Conservation (phyloP, 768 basidiomycete genomes). For the Tylopilus sp. region DNA sequence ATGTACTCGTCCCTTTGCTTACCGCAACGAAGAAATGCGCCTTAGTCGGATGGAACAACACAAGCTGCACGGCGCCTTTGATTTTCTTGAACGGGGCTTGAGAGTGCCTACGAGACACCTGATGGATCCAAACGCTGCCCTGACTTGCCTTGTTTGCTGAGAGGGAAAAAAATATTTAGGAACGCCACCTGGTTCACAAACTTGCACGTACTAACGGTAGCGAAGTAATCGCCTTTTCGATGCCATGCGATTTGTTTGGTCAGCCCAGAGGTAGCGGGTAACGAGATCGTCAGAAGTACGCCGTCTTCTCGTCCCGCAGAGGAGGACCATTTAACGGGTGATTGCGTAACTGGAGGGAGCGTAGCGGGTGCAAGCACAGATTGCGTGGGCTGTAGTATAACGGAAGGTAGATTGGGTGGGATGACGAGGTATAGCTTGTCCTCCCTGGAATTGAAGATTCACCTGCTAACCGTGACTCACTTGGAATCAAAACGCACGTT, state of each 20-base stretch:
- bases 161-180: conserved; percentile 7
- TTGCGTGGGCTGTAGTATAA: conserved; percentile 56
- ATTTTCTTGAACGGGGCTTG: conserved; percentile 98
- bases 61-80: conserved; percentile 85
- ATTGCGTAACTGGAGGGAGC: conserved; percentile 59
- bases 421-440: conserved; percentile 76
- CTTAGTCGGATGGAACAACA: conserved; percentile 91
- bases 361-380: conserved; percentile 58
- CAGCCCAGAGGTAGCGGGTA: conserved; percentile 65
- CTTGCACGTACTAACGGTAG: conserved; percentile 80
- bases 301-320: conserved; percentile 45
- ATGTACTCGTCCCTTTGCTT: conserved; percentile 32
- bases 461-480: conserved; percentile 3
- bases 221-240: conserved; percentile 90
- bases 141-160: conserved; percentile 66
- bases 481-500: conserved; percentile 51
- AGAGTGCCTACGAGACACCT: conserved; percentile 88
- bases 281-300: conserved; percentile 55
- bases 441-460: conserved; percentile 49
- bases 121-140: conserved; percentile 93
- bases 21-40: conserved; percentile 98
- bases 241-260: conserved; percentile 90
- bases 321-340: conserved; percentile 69
- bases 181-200: conserved; percentile 4
- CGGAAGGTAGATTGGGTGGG: conserved; percentile 70